phyloP scores from a whole-genome alignment of 2,329 filamentous ascomycete genomes.

The Paecilomyces sp. region DNA sequence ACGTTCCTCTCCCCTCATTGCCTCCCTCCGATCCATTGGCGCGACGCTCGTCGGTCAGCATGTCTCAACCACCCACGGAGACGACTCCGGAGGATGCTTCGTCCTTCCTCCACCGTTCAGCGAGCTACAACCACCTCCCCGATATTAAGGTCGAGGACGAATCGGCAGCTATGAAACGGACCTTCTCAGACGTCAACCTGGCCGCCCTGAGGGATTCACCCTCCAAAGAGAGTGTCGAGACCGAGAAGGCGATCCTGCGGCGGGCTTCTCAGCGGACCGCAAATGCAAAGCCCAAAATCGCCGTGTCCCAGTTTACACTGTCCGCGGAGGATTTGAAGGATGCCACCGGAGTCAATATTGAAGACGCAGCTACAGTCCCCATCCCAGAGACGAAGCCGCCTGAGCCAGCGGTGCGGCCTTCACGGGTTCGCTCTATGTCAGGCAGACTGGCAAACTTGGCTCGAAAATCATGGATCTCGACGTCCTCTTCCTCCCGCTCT shows the following conservation, averaged over 20 bases:
- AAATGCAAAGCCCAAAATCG: slow-evolving; percentile 22
- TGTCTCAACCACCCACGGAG: slow-evolving; percentile 24
- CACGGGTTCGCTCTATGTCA: slow-evolving; percentile 42
- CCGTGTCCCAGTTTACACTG: slow-evolving; percentile 29
- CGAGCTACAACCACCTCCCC: slow-evolving; percentile 53
- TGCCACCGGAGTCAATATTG: slow-evolving; percentile 8
- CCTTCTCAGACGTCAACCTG: slow-evolving; percentile 43
- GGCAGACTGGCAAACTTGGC: slow-evolving; percentile 44
- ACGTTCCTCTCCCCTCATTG: slow-evolving; percentile 11
- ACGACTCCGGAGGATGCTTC: slow-evolving; percentile 11
- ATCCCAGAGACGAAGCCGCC: slow-evolving; percentile 21
- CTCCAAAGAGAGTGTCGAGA: slow-evolving; percentile 29
- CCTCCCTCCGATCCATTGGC: slow-evolving; percentile 10
- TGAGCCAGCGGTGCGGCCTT: slow-evolving; percentile 25
- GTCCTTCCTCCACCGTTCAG: slow-evolving; percentile 43
- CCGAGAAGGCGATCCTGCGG: slow-evolving; percentile 35
- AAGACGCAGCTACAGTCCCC: slow-evolving; percentile 12
- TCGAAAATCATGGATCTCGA: slow-evolving; percentile 44
- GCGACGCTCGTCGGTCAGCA: slow-evolving; percentile 14
- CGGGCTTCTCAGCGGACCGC: slow-evolving; percentile 31
- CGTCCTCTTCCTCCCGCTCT: slow-evolving; percentile 34
- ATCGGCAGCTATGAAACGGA: slow-evolving; percentile 39
- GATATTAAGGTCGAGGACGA: slow-evolving; percentile 25
- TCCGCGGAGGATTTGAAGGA: slow-evolving; percentile 30
- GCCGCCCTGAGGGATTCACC: slow-evolving; percentile 27